Base-by-base conservation (phyloP, 148 eudicot genomes). In the Rhododendron mucronatum region DNA sequence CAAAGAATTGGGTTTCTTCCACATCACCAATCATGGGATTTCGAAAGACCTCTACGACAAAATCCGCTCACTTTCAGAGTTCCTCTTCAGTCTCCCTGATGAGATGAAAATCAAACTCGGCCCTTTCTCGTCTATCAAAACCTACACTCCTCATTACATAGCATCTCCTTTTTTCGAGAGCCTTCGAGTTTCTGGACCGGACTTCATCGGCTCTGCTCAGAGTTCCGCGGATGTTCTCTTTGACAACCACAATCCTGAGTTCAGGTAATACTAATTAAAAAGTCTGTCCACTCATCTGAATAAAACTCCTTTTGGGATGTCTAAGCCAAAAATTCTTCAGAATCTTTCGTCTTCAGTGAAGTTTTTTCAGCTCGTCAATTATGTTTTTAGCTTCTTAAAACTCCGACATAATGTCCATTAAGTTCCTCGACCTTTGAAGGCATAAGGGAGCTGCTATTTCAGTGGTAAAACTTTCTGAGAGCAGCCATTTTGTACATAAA, bases 111-210 rank as follows among this genome's bases (percentile, higher is more conserved):
- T 91, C 86, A 95, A 92, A 75, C 89, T 93, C 7, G 99, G 99
- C 28, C 99, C 99, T 80, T 91, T 82, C 28, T 96, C 99, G 1
- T 71, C 90, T 53, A 41, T 89, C 2, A 94, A 90, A 82, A 93
- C 91, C 37, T 96, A 95, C 88, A 96, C 98, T 26, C 99, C 99
- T 84, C 95, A 87, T 44, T 93, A 92, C 86, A 96, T 96, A 7
- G 99, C 99, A 48, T 96, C 99, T 80, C 96, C 99, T 83, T 96
- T 90, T 88, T 96, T 94, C 67, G 99, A 96, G 84, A 93, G 96
- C 84, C 93, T 96, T 44, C 87, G 94, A 65, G 93, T 96, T 50
- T 91, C 91, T 15, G 99, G 99, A 7, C 98, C 96, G 1, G 92
- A 93, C 83, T 91, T 95, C 83, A 83, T 83, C 71, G 75, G 85